These are phyloP conservation scores for Eutrema heterophyllum DNA, from an alignment of 345 rosid genomes.

Conservation along the genomic window DNA sequence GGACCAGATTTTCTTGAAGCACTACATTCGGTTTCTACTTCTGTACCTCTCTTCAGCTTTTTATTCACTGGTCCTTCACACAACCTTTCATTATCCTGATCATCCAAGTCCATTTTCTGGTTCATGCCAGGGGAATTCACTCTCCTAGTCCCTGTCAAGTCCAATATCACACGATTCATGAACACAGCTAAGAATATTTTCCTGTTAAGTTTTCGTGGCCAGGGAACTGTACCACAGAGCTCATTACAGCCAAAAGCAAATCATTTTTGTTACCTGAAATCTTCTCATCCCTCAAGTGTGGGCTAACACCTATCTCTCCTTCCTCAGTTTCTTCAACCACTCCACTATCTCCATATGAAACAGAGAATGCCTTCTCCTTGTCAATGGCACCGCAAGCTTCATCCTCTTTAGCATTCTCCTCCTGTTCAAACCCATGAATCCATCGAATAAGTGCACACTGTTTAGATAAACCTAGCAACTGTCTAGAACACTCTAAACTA, in stretches of 20 bases:
- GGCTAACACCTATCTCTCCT: constrained; percentile 31
- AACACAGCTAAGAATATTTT: constrained; percentile 5
- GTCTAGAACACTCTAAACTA: not conserved
- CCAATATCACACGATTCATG: constrained; percentile 36
- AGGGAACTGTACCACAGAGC: constrained; percentile 15
- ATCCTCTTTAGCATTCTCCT: constrained; percentile 27
- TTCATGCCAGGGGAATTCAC: constrained; percentile 20
- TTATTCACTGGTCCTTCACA: constrained; percentile 40
- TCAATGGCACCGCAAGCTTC: constrained; percentile 14
- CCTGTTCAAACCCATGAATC: constrained; percentile 36
- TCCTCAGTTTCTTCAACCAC: constrained; percentile 29
- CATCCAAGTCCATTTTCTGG: constrained; percentile 25
- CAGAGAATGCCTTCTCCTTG: constrained; percentile 29
- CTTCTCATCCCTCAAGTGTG: constrained; percentile 25
- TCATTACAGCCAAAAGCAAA: constrained; percentile 24
- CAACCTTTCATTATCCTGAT: constrained; percentile 18
- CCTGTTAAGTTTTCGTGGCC: constrained; percentile 18
- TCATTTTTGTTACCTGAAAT: constrained; percentile 25
- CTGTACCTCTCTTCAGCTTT: constrained; percentile 45
- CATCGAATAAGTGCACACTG: not conserved
- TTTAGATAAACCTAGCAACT: not conserved
- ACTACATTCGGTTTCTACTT: constrained; percentile 33
- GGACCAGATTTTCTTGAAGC: constrained; percentile 35
- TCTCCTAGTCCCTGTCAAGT: constrained; percentile 36
- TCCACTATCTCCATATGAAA: constrained; percentile 26